Base-by-base conservation (phyloP, 1,139 yeast genomes). In the Hansenula lynferdii region DNA sequence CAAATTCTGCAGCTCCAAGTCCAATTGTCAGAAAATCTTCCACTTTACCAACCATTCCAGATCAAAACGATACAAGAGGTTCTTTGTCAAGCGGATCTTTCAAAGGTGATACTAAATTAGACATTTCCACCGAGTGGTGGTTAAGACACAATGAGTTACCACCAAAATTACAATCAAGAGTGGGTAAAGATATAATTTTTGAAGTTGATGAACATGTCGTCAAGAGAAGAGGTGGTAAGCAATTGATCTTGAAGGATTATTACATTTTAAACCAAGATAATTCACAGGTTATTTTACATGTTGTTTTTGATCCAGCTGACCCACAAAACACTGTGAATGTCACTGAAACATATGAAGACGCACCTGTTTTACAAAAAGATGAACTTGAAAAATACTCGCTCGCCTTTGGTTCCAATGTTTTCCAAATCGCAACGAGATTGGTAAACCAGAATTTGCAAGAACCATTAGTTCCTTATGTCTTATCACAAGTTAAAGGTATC, bases 241-340 rank as follows among this genome's bases (percentile, higher is more conserved):
- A 51, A 5, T 60, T 78, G 36, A 62, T 69, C 7, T 70, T 75
- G 43, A 70, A 82, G 41, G 92, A 85, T 47, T 80, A 83, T 50
- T 87, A 86, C 57, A 69, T 89, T 15, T 61, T 89, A 34, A 84
- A 80, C 57, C 77, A 75, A 44, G 95, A 85, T 56, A 78, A 83
- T 48, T 75, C 92, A 2, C 89, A 84, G 52, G 67, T 82, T 15
- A 61, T 74, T 1, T 61, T 85, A 47, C 79, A 78, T 45, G 45
- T 69, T 6, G 70, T 72, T 32, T 86, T 68, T 53, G 80, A 80
- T 36, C 53, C 58, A 16, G 64, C 67, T 20, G 76, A 78, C 43
- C 89, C 95, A 1, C 56, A 72, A 17, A 60, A 69, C 5, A 67
- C 85, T 1, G 67, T 77, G 5, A 62, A 65, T 31, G 62, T 75